Conservation (phyloP, 177 flowering plant species). For the Vitis hybrid region DNA sequence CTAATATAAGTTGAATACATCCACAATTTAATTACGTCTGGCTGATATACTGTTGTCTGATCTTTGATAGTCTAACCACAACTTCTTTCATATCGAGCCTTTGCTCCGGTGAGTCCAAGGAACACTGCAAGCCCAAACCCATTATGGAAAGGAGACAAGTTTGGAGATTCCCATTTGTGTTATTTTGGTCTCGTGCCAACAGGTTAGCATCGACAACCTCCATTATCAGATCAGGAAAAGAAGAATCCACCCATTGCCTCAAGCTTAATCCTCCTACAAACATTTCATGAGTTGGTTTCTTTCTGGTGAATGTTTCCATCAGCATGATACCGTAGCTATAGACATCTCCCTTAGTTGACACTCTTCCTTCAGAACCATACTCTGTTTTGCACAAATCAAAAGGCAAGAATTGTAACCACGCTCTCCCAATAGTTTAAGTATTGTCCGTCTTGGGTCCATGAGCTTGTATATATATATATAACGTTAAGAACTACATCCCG, state of each 20-base stretch:
- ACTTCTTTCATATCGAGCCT: conserved; percentile 6
- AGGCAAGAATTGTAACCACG: too few species aligned
- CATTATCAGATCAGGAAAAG: neutral
- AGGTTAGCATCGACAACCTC: conserved; percentile 2
- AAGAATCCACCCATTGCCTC: conserved; percentile 6
- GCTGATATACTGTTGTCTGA: neutral
- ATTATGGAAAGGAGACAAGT: neutral
- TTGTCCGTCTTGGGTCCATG: too few species aligned
- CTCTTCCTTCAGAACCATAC: neutral
- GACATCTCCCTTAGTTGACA: neutral
- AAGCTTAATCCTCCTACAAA: neutral
- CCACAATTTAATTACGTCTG: too few species aligned
- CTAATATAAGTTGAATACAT: too few species aligned
- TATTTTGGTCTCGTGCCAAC: neutral
- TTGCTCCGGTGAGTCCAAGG: neutral
- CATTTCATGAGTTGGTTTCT: neutral
- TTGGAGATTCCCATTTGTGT: neutral
- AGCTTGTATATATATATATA: too few species aligned
- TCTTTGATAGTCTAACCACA: neutral
- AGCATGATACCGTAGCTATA: conserved; percentile 8
- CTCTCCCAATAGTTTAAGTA: too few species aligned
- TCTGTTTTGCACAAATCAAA: neutral
- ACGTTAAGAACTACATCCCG: too few species aligned
- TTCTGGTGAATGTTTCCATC: conserved; percentile 5
- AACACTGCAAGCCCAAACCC: neutral